A percentile compares a stretch with the other conserved stretches of the same genome.
Evolutionary conservation across 345 rosid species (phyloP).

Genomic region (Dovyalis caffra): DNA sequence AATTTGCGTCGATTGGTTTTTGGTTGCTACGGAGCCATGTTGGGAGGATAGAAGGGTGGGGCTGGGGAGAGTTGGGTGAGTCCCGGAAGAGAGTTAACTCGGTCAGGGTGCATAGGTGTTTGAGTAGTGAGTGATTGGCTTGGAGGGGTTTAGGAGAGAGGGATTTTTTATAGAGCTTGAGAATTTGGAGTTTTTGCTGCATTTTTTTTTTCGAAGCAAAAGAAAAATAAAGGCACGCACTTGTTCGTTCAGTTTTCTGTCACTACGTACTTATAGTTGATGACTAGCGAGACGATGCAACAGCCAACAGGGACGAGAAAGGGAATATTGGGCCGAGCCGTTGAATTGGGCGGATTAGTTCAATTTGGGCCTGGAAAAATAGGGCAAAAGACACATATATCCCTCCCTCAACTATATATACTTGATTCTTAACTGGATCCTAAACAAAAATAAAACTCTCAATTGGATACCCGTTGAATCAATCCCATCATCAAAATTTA

Average conservation of each 20-base stretch:
- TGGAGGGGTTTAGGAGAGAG: not conserved
- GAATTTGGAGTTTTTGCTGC: not conserved
- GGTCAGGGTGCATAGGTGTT: conserved; percentile 15
- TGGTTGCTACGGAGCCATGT: conserved; percentile 49
- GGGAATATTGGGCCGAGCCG: too few relatives aligned
- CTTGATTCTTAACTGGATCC: not conserved
- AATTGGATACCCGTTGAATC: not conserved
- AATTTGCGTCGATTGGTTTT: conserved; percentile 45
- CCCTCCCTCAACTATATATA: not conserved
- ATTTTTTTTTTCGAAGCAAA: not conserved
- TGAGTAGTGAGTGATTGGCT: not conserved
- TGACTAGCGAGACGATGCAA: too few relatives aligned
- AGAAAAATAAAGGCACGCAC: too few relatives aligned
- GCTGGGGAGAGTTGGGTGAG: conserved; percentile 6
- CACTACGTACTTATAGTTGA: too few relatives aligned
- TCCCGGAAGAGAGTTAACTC: conserved; percentile 19
- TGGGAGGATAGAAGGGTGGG: conserved; percentile 65
- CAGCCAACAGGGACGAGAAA: too few relatives aligned
- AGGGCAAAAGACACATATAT: too few relatives aligned
- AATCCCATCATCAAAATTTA: not conserved
- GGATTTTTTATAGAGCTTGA: not conserved
- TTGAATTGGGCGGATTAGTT: too few relatives aligned
- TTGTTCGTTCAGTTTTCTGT: too few relatives aligned
- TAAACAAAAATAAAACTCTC: not conserved
- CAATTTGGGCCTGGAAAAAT: too few relatives aligned